Base-by-base conservation (phyloP, 768 basidiomycete genomes). In the Candolleomyces eurysporus region DNA sequence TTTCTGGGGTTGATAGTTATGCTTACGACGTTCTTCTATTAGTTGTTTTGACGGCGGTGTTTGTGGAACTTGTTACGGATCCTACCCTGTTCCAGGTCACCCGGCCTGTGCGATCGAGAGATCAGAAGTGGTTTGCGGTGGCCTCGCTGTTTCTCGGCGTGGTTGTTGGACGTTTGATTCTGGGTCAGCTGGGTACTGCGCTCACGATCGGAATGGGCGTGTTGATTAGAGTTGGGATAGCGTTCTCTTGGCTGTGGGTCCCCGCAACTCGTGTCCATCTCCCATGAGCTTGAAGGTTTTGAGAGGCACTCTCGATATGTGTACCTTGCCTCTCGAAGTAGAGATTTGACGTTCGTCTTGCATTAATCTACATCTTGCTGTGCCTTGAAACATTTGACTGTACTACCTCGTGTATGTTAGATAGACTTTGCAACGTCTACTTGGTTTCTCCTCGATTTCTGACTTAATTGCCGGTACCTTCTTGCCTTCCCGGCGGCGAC, bases 21-120 rank as follows among this genome's bases (percentile, higher is more conserved):
- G 42, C 31, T 43, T 10, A 19, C 30, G 14, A 19, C 4, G 55
- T 14, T 13, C 59, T 26, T 26, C 26, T 26, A 26, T 26, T 26
- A 69, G 68, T 87, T 50, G 86, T 88, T 31, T 75, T 89, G 11
- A 89, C 88, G n/a, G 84, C 84, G 11, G 78, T 87, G 59, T 90
- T 89, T 60, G 78, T 84, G 78, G 92, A 95, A 66, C 84, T 95
- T 51, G 81, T 91, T 80, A 86, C 87, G 51, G 91, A 93, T 71
- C 92, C 93, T 0, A 73, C 84, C 50, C 82, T 96, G 21, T 89
- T 94, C 79, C 67, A 79, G 21, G 59, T 83, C 51, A 79, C 79
- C 43, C 76, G 82, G 57, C 74, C 74, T 55, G 80, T 90, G 63
- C 71, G 68, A 8, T 78, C 86, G 0, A 85, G 91, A 51, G 92